A percentile compares a stretch with the other conserved stretches of the same genome.
Conservation (phyloP, 2,329 filamentous ascomycete species). For the Colletotrichum abscissum region DNA sequence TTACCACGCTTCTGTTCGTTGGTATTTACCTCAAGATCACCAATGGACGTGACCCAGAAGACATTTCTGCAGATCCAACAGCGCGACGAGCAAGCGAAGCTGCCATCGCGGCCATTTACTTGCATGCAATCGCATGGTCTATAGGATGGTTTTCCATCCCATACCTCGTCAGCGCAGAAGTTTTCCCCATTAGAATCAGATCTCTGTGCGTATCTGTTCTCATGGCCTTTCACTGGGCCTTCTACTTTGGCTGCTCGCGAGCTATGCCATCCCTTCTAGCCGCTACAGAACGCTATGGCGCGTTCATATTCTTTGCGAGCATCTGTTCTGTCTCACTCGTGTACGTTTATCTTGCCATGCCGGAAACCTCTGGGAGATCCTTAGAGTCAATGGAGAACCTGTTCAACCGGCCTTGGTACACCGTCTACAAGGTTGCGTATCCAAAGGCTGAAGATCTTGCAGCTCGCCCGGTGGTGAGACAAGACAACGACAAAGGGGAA, state of each 20-base stretch:
- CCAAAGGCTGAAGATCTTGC: conserved; percentile 40
- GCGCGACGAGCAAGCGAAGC: conserved; percentile 47
- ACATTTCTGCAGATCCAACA: conserved; percentile 35
- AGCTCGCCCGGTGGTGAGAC: background rate
- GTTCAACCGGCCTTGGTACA: conserved; percentile 45
- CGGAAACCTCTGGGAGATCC: conserved; percentile 44
- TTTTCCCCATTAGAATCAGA: conserved; percentile 55
- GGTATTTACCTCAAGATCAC: conserved; percentile 45
- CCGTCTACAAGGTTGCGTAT: conserved; percentile 42
- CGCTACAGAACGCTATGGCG: conserved; percentile 42
- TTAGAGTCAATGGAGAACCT: conserved; percentile 45
- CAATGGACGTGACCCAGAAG: conserved; percentile 37
- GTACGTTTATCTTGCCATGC: conserved; percentile 48
- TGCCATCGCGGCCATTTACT: conserved; percentile 55
- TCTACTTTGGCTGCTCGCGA: conserved; percentile 47
- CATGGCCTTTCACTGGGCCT: conserved; percentile 56
- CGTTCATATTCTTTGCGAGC: conserved; percentile 30
- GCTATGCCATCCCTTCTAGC: conserved; percentile 48
- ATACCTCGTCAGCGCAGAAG: conserved; percentile 57
- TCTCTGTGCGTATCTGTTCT: conserved; percentile 52
- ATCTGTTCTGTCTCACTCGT: conserved; percentile 24
- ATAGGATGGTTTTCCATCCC: conserved; percentile 60
- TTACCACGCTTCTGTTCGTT: conserved; percentile 43
- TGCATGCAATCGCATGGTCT: conserved; percentile 56
- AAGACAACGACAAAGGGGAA: background rate